These are phyloP conservation scores for Petrea volubilis DNA, from an alignment of 257 asterid species.

Conservation along the genomic window DNA sequence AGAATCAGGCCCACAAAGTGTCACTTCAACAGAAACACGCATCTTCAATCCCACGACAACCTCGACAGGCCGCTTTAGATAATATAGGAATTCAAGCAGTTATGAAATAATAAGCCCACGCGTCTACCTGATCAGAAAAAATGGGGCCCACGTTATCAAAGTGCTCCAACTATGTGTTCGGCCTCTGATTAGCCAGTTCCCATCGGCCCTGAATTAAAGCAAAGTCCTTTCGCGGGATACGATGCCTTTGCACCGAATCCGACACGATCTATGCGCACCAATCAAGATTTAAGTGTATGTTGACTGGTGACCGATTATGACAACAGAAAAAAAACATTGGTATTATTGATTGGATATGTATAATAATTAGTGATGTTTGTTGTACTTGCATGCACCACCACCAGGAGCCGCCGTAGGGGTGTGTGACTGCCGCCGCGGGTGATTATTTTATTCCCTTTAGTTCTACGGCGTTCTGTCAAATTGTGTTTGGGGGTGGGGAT, in stretches of 20 bases:
- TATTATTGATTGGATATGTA: not conserved
- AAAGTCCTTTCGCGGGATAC: conserved; percentile 36
- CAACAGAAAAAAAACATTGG: not conserved
- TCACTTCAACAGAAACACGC: no score
- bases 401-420: not conserved
- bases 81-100: not conserved
- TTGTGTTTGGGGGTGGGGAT: not conserved
- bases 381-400: not conserved
- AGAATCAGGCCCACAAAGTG: not conserved
- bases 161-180: conserved; percentile 40
- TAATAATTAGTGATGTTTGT: not conserved
- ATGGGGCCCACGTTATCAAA: conserved; percentile 42
- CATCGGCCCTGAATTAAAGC: conserved; percentile 40
- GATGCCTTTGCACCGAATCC: conserved; percentile 42
- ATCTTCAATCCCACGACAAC: conserved; percentile 4
- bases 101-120: conserved; percentile 23
- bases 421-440: no score
- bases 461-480: not conserved
- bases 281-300: conserved; percentile 19
- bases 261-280: conserved; percentile 36
- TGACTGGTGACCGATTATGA: not conserved
- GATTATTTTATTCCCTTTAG: no score
- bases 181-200: conserved; percentile 18
- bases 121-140: conserved; percentile 29
- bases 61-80: not conserved